Evolutionary conservation across 805 yeast genomes (phyloP).

Genomic region (Wickerhamiella siamensis): DNA sequence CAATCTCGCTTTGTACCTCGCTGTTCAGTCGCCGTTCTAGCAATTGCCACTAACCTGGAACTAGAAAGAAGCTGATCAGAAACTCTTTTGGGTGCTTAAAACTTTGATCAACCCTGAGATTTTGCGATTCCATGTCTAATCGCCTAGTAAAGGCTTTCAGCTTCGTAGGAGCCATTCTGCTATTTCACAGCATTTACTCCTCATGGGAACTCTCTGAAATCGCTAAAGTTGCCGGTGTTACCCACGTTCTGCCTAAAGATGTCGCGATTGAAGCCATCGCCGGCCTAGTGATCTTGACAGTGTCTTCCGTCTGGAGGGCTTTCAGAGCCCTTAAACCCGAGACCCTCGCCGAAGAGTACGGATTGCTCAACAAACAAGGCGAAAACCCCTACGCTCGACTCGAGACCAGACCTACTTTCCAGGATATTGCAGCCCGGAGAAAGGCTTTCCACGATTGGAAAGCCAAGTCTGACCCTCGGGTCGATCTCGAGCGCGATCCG

Average conservation of each 20-base stretch:
- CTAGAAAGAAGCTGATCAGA: not conserved
- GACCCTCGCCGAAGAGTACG: slow-evolving; percentile 34
- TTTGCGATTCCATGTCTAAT: not conserved
- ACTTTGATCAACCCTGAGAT: not conserved
- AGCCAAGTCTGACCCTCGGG: not conserved
- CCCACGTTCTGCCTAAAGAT: slow-evolving; percentile 13
- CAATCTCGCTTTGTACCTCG: not conserved
- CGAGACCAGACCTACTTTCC: slow-evolving; percentile 38
- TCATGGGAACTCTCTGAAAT: slow-evolving; percentile 10
- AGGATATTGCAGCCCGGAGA: slow-evolving; percentile 36
- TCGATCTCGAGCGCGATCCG: not conserved
- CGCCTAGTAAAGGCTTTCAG: no score
- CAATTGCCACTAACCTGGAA: not conserved
- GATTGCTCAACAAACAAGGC: slow-evolving; percentile 36
- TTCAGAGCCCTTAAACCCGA: slow-evolving; percentile 33
- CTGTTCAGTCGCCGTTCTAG: not conserved
- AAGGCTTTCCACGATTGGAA: slow-evolving; percentile 27
- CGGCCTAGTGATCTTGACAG: slow-evolving; percentile 32
- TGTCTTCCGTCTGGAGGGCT: slow-evolving; percentile 24
- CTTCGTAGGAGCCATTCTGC: slow-evolving; percentile 8
- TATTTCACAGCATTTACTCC: slow-evolving; percentile 11
- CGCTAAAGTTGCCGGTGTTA: slow-evolving; percentile 4
- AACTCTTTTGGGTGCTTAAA: not conserved
- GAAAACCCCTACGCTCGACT: slow-evolving; percentile 32
- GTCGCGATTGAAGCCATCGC: slow-evolving; percentile 36